Base-by-base conservation (phyloP, 345 rosid genomes). In the Dipteronia sinensis region DNA sequence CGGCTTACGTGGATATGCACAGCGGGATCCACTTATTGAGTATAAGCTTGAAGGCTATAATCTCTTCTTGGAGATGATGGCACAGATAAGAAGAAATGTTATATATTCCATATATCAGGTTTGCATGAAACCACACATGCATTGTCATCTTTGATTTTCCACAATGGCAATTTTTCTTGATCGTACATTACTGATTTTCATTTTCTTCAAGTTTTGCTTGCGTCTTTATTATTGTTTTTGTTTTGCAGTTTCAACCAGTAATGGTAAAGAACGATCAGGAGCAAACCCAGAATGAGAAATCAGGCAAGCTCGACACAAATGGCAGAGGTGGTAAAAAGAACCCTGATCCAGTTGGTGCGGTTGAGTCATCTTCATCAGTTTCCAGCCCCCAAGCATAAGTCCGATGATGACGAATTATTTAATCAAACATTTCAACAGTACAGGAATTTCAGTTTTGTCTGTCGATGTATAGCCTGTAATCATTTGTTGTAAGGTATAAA, bases 51-150 rank as follows among this genome's bases (percentile, higher is more conserved):
- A 95, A 87, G 99, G 99, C 76, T 95, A 95, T 81, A 93, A 93
- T 83, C 93, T 95, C 22, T 93, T 95, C 83, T 83, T 95, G 78
- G 97, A 95, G 69, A 95, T 95, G 99, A 95, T 95, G 99, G 98
- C 98, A 55, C 98, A 93, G 82, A 93, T 93, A 27, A 83, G 99
- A 84, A 88, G 98, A 83, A 93, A 95, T 70, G 99, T 95, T 7
- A 95, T 95, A 71, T 95, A 95, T 78, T 92, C 99, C 78, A 92
- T 95, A 72, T 95, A 95, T 81, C 99, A 95, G 99, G 98, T 93
- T 74, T 61, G 69, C 47, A 31, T 58, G 13, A 46, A 31, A 53
- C 23, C 47, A 56, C 31, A 69, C 65, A 65, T 31, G 34, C 17
- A 62, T 19, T 42, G 47, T 38, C 44, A 73, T 51, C 4, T 7